Percentiles rank a stretch among this genome's conserved stretches.
phyloP scores from a whole-genome alignment of 805 yeast species.

The Saccharomycopsis sp. region DNA sequence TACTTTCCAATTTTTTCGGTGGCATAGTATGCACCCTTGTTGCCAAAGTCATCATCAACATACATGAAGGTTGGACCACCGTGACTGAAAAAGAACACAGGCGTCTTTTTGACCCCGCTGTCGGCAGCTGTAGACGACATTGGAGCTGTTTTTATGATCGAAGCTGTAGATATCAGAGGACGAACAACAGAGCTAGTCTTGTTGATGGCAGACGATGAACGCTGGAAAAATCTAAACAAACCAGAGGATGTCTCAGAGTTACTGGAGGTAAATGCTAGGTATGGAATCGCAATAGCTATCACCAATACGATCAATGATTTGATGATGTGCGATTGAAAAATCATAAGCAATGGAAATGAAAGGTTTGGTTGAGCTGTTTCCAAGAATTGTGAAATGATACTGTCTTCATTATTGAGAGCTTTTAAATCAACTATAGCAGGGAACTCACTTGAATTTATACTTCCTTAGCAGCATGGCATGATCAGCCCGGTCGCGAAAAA shows the following conservation, averaged over 20 bases:
- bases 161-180: not conserved
- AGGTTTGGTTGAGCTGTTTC: too few species aligned
- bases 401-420: not conserved
- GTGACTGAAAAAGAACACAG: constrained; percentile 68
- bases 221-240: not conserved
- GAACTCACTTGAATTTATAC: not conserved
- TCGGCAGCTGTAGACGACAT: not conserved
- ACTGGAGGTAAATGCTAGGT: not conserved
- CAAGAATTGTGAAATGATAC: too few species aligned
- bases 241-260: not conserved
- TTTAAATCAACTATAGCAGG: not conserved
- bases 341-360: not conserved
- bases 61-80: constrained; percentile 81
- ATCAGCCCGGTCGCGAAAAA: not conserved
- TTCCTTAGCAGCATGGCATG: not conserved
- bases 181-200: not conserved
- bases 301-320: not conserved
- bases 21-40: constrained; percentile 51
- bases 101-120: constrained; percentile 25
- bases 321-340: not conserved
- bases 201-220: not conserved
- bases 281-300: not conserved
- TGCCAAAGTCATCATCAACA: constrained; percentile 39
- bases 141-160: not conserved
- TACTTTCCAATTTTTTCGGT: constrained; percentile 44